phyloP scores from a whole-genome alignment of 2,329 filamentous ascomycete species.

The Pseudogymnoascus sp. region DNA sequence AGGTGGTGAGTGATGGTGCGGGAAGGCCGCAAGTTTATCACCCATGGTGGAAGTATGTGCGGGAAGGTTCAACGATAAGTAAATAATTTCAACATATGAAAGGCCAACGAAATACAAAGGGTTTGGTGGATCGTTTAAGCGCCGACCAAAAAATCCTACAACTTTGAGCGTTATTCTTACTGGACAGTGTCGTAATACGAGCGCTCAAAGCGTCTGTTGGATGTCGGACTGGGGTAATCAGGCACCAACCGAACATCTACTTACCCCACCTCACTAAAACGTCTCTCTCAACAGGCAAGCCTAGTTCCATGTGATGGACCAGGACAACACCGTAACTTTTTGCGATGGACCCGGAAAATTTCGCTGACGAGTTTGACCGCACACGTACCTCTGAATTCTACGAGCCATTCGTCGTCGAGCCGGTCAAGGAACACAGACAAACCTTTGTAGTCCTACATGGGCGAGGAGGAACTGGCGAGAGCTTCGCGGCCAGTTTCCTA shows the following conservation, averaged over 20 bases:
- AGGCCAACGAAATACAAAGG: not conserved
- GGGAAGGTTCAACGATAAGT: not conserved
- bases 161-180: not conserved
- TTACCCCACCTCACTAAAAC: not conserved
- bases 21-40: not conserved
- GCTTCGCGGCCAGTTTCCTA: constrained; percentile 35
- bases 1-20: not conserved
- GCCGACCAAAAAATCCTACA: too few relatives aligned
- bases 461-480: constrained; percentile 35
- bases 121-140: not conserved
- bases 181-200: not conserved
- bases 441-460: constrained; percentile 43
- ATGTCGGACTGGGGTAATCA: not conserved
- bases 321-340: not conserved
- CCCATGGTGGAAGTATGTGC: not conserved
- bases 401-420: constrained; percentile 12
- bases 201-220: not conserved
- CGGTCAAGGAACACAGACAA: constrained; percentile 29
- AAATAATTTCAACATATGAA: not conserved
- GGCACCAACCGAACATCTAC: not conserved
- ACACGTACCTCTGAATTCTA: constrained; percentile 11
- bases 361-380: not conserved
- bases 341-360: not conserved
- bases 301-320: not conserved
- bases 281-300: not conserved